A percentile compares a stretch with the other conserved stretches of the same genome.
Evolutionary conservation across 352 stramenopile species (phyloP).

Genomic region (Aphanomyces stellatus): DNA sequence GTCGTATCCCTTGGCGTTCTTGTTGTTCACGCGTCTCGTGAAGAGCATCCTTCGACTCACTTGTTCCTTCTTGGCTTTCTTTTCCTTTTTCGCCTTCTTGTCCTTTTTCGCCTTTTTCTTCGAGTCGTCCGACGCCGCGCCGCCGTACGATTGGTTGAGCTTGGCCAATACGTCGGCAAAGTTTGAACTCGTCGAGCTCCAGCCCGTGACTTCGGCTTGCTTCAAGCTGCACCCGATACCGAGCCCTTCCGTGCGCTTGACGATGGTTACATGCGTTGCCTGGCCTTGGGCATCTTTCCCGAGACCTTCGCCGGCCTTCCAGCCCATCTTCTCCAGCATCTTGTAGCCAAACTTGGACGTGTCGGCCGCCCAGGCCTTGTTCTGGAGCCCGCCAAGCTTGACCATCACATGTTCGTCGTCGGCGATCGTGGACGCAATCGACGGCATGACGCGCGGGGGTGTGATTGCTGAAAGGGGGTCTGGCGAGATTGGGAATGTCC

Average conservation of each 20-base stretch:
- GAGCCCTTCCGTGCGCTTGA: constrained; percentile 80
- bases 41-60: constrained; percentile 68
- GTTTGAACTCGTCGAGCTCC: constrained; percentile 63
- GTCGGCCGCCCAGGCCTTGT: constrained; percentile 83
- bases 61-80: constrained; percentile 41
- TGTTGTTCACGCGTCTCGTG: constrained; percentile 75
- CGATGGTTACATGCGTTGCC: constrained; percentile 80
- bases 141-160: constrained; percentile 75
- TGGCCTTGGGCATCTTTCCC: constrained; percentile 89
- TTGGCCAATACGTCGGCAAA: constrained; percentile 81
- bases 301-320: constrained; percentile 88
- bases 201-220: constrained; percentile 81
- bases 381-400: constrained; percentile 74
- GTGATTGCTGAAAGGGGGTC: no score
- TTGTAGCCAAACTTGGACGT: constrained; percentile 91
- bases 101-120: constrained; percentile 52
- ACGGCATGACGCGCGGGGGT: not conserved
- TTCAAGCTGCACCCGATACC: constrained; percentile 88
- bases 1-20: constrained; percentile 81
- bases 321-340: constrained; percentile 96
- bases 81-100: constrained; percentile 46
- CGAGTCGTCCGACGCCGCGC: constrained; percentile 23
- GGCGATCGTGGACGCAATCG: not conserved
- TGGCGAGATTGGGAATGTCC: no score
- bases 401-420: constrained; percentile 53